Percentiles rank a stretch among this genome's conserved stretches.
Evolutionary conservation across 2,329 filamentous ascomycete genomes (phyloP).

Genomic region (Karstenula rhodostoma): DNA sequence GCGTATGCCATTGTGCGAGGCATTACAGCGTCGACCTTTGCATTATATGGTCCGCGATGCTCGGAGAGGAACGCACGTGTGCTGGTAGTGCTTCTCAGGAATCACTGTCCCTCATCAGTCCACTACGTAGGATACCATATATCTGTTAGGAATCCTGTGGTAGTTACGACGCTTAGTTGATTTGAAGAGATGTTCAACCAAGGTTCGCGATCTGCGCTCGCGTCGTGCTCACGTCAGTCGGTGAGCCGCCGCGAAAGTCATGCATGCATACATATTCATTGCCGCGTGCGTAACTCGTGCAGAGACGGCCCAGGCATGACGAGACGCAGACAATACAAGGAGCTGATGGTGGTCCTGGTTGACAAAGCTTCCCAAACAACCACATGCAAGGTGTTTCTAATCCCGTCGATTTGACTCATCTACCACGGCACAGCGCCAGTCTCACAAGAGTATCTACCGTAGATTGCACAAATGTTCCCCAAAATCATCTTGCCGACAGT

Average conservation of each 20-base stretch:
- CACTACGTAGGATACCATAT: too few relatives aligned
- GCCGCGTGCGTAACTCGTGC: neutral
- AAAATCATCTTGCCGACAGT: neutral
- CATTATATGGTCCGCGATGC: too few relatives aligned
- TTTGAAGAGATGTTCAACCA: neutral
- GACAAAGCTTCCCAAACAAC: neutral
- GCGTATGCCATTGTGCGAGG: too few relatives aligned
- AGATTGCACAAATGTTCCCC: neutral
- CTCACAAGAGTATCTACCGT: neutral
- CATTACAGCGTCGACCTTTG: too few relatives aligned
- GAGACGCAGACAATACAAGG: neutral
- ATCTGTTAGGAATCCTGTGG: neutral
- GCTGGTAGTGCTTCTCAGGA: too few relatives aligned
- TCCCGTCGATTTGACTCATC: neutral
- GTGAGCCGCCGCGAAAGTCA: neutral
- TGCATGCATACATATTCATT: constrained; percentile 2
- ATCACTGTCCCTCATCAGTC: too few relatives aligned
- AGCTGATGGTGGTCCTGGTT: neutral
- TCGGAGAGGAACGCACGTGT: too few relatives aligned
- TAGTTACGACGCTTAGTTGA: neutral
- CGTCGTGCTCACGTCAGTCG: constrained; percentile 17
- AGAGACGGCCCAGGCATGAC: too few relatives aligned
- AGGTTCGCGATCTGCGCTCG: constrained; percentile 10
- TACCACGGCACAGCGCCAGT: neutral
- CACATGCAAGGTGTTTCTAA: neutral